phyloP scores from a whole-genome alignment of 805 yeast genomes.

The Candida namnaoensis region DNA sequence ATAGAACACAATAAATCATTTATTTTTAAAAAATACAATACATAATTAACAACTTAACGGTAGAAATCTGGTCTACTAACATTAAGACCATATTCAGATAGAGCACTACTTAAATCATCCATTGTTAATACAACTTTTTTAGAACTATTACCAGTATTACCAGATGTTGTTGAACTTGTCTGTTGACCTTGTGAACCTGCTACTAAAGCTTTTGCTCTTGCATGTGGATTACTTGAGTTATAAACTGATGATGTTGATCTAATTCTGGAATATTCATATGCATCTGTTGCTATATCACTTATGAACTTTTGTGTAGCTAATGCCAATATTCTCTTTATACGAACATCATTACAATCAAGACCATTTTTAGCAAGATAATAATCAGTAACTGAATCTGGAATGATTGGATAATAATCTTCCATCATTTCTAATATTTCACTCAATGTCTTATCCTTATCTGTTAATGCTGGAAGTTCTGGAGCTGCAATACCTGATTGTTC shows the following conservation, averaged over 20 bases:
- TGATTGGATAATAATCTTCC: conserved; percentile 93
- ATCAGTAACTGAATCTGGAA: conserved; percentile 95
- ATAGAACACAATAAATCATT: no score
- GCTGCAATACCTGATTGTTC: conserved; percentile 1
- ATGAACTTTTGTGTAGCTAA: conserved; percentile 94
- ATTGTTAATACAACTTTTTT: conserved; percentile 84
- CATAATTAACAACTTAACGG: no score
- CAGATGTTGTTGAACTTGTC: conserved; percentile 19
- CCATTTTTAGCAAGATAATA: conserved; percentile 84
- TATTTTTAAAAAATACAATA: no score
- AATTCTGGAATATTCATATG: conserved; percentile 90
- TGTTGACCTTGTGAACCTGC: conserved; percentile 48
- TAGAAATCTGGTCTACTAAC: conserved; percentile 90
- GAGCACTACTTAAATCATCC: conserved; percentile 88
- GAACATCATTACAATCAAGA: conserved; percentile 66
- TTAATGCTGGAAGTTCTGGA: conserved; percentile 52
- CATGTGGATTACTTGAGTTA: conserved; percentile 78
- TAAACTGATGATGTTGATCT: conserved; percentile 85
- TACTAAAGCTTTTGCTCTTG: conserved; percentile 68
- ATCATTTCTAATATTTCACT: conserved; percentile 79
- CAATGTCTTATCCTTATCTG: conserved; percentile 73
- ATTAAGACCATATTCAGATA: conserved; percentile 88
- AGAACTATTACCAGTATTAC: conserved; percentile 37
- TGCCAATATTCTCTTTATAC: conserved; percentile 78
- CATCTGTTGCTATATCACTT: conserved; percentile 91